Base-by-base conservation (phyloP, 2,329 filamentous ascomycete species). In the Elsinoe arachidis region DNA sequence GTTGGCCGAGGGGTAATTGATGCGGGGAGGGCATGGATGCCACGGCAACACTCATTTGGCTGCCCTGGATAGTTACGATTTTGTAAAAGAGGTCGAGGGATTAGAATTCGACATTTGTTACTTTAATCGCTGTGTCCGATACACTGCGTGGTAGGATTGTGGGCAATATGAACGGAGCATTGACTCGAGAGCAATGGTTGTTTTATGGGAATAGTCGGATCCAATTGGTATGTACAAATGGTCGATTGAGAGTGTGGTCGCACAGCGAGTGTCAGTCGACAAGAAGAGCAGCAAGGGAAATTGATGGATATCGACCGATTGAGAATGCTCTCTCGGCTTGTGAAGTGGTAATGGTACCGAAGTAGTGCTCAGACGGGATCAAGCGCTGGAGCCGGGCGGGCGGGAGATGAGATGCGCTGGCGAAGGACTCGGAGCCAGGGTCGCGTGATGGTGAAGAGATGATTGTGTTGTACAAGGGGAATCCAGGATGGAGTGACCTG, bases 21-120 rank as follows among this genome's bases (percentile, higher is more conserved):
- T 39, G 49, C 15, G 49, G 49, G 49, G 49, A 53, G 33, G 49
- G 26, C 49, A 53, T 53, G 49, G 49, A 53, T 21, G 49, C 33
- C 49, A 53, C 49, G 35, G 35, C 49, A 39, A 53, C 49, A 39
- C 33, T 53, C 49, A 53, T 53, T 53, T 37, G 35, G 49, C 49
- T 53, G 49, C 41, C 49, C 49, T 30, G 34, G 49, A 19, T n/a
- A 38, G 15, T 39, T 53, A 53, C 26, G 49, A 39, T 23, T 14
- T 39, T n/a, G 26, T 51, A 15, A 26, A 35, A 26, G 34, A 23
- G 26, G 11, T 51, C 21, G 33, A 51, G 4, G 34, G 17, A 9
- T 23, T 35, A 51, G 15, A 14, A 34, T 23, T 15, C 30, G 46
- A 30, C 41, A 46, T 51, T 53, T 53, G 49, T 53, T 23, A 37